Percentiles rank a stretch among this genome's conserved stretches.
Evolutionary conservation across 805 yeast genomes (phyloP).

Genomic region (Kodamaea kakaduensis): DNA sequence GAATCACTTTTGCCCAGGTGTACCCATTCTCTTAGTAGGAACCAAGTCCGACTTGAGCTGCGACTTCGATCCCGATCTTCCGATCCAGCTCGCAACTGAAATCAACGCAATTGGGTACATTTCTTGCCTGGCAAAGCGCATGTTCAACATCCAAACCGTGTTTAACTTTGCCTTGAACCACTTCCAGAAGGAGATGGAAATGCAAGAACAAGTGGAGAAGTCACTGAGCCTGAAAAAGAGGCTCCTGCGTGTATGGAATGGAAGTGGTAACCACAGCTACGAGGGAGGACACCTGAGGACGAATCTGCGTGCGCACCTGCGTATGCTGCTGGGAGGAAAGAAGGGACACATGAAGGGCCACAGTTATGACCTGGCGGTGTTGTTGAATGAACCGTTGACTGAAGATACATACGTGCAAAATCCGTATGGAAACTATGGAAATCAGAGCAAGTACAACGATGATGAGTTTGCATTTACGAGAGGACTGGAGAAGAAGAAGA

Average conservation of each 20-base stretch:
- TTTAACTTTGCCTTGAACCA: conserved; percentile 58
- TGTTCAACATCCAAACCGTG: conserved; percentile 61
- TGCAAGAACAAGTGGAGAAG: conserved; percentile 36
- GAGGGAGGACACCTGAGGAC: not conserved
- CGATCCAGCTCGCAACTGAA: conserved; percentile 50
- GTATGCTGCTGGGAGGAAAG: conserved; percentile 19
- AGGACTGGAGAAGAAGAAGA: conserved; percentile 23
- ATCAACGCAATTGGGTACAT: conserved; percentile 69
- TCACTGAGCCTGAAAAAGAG: conserved; percentile 28
- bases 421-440: conserved; percentile 31
- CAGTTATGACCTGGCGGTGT: conserved; percentile 33
- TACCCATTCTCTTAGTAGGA: conserved; percentile 79
- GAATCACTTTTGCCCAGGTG: conserved; percentile 72
- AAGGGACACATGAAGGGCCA: conserved; percentile 37
- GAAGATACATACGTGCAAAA: conserved; percentile 34
- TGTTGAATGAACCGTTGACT: conserved; percentile 38
- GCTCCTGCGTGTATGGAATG: conserved; percentile 29
- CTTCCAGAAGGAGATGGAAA: conserved; percentile 36
- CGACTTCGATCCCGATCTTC: conserved; percentile 42
- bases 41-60: conserved; percentile 62
- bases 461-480: conserved; percentile 42
- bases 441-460: conserved; percentile 26
- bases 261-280: conserved; percentile 14
- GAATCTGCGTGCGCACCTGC: conserved; percentile 16
- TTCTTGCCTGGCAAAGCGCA: conserved; percentile 74